Base-by-base conservation (phyloP, 2,329 filamentous ascomycete genomes). In the Sphaerulina vaccinii region DNA sequence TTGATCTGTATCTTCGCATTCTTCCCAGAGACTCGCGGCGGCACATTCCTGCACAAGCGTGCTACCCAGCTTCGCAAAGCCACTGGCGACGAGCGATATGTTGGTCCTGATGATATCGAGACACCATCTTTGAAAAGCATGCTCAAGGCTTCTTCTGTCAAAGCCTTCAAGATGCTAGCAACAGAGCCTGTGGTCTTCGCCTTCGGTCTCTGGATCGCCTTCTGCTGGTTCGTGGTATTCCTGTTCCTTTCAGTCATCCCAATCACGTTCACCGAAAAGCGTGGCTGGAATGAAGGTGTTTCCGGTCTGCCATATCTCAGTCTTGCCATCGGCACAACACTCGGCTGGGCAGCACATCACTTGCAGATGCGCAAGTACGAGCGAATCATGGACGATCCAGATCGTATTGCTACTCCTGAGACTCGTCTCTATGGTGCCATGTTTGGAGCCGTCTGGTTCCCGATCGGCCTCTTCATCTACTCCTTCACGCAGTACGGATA, bases 221-320 rank as follows among this genome's bases (percentile, higher is more conserved):
- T 79, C 63, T 74, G 74, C 58, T 80, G 77, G 77, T 77, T 75
- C 58, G 72, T 79, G 16, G 71, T 76, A 37, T 80, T 79, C 71
- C 71, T 79, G 45, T 80, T 80, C 73, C 67, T 80, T 5, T 77
- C 71, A 19, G 74, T 75, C 53, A 76, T 77, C 54, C 72, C 73
- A 11, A 77, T 77, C 64, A 77, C 74, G 32, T 79, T 78, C 68
- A 52, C 65, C 16, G 75, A 79, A 55, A 79, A 79, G 70, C 73
- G 72, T 32, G 76, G 76, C 55, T 80, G 77, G 77, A 68, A 65
- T 43, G 75, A 79, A 59, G 77, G 77, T 45, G 66, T 78, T 23
- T 54, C 61, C 36, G 77, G 77, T 3, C 71, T 79, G 0, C 76
- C 78, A 3, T 79, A 79, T 65, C 79, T 80, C 58, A 71, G 73